These are phyloP conservation scores for Apiospora hydei DNA, from an alignment of 2,329 filamentous ascomycete genomes.

Conservation along the genomic window DNA sequence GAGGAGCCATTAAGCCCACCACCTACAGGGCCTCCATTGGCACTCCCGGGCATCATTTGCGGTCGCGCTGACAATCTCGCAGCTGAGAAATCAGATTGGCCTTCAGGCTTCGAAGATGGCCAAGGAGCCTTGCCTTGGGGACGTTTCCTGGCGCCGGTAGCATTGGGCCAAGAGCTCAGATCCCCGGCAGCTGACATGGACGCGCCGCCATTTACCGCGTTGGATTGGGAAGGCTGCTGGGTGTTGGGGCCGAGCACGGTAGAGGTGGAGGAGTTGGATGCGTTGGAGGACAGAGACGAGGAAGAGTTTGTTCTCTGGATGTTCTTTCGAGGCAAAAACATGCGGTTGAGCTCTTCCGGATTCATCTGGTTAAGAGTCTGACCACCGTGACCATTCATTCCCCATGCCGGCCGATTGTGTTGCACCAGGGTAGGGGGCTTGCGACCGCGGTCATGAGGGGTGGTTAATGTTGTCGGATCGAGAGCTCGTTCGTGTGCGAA, in stretches of 20 bases:
- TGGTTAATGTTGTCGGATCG: slow-evolving; percentile 32
- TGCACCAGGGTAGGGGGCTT: slow-evolving; percentile 69
- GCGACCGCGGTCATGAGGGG: slow-evolving; percentile 71
- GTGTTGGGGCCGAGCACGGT: slow-evolving; percentile 52
- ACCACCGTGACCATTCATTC: slow-evolving; percentile 59
- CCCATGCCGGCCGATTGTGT: slow-evolving; percentile 71
- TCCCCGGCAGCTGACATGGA: slow-evolving; percentile 55
- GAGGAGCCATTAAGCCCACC: slow-evolving; percentile 53
- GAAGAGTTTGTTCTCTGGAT: slow-evolving; percentile 89
- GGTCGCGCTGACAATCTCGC: slow-evolving; percentile 1
- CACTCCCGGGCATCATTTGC: slow-evolving; percentile 21
- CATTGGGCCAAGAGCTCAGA: slow-evolving; percentile 59
- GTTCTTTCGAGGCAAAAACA: slow-evolving; percentile 89
- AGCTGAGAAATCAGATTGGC: slow-evolving; percentile 4
- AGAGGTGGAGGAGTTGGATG: slow-evolving; percentile 66
- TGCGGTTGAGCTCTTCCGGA: slow-evolving; percentile 83
- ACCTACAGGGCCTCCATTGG: slow-evolving; percentile 7
- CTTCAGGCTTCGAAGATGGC: slow-evolving; percentile 56
- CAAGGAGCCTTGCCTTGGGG: slow-evolving; percentile 59
- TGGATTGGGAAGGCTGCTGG: slow-evolving; percentile 14
- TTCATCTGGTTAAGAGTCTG: slow-evolving; percentile 71
- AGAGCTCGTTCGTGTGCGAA: not conserved
- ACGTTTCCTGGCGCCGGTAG: slow-evolving; percentile 56
- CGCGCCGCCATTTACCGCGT: slow-evolving; percentile 62
- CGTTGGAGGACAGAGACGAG: slow-evolving; percentile 78